Conservation (phyloP, 2,329 filamentous ascomycete species). For the Tolypocladium nubicola region DNA sequence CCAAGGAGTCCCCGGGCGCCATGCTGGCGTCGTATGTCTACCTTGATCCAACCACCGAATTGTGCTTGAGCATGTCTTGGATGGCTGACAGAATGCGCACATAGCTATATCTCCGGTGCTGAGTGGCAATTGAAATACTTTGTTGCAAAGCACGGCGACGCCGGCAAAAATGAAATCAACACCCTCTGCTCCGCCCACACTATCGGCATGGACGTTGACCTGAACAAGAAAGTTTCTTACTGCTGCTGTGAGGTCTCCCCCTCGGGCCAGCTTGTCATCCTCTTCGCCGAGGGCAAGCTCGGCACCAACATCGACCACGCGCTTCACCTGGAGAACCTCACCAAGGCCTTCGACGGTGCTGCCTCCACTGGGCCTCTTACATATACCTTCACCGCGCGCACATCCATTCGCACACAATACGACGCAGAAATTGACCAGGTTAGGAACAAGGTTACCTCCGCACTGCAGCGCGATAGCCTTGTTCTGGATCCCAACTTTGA, state of each 20-base stretch:
- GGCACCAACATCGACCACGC: conserved; percentile 34
- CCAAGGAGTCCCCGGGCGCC: conserved; percentile 29
- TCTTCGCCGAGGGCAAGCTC: conserved; percentile 32
- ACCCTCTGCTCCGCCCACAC: conserved; percentile 29
- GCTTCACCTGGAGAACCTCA: conserved; percentile 23
- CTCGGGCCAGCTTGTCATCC: conserved; percentile 35
- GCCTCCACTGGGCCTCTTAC: conserved; percentile 15
- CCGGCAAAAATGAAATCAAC: conserved; percentile 36
- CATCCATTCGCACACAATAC: conserved; percentile 30
- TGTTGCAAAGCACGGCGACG: conserved; percentile 23
- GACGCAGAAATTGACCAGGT: conserved; percentile 27
- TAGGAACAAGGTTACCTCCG: conserved; percentile 25
- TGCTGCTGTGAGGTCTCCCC: conserved; percentile 29
- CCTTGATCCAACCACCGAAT: neutral
- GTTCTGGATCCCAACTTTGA: conserved; percentile 38
- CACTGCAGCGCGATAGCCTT: conserved; percentile 27
- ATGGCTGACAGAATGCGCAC: neutral
- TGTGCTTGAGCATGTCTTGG: neutral
- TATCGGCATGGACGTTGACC: conserved; percentile 36
- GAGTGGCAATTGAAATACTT: conserved; percentile 30
- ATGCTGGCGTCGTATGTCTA: conserved; percentile 31
- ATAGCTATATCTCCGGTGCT: conserved; percentile 34
- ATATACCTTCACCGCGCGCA: conserved; percentile 32
- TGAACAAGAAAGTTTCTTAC: conserved; percentile 29
- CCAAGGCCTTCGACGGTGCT: conserved; percentile 35